Conservation (phyloP, 192 early-diverging fungal genomes). For the Powellomyces hirtus region DNA sequence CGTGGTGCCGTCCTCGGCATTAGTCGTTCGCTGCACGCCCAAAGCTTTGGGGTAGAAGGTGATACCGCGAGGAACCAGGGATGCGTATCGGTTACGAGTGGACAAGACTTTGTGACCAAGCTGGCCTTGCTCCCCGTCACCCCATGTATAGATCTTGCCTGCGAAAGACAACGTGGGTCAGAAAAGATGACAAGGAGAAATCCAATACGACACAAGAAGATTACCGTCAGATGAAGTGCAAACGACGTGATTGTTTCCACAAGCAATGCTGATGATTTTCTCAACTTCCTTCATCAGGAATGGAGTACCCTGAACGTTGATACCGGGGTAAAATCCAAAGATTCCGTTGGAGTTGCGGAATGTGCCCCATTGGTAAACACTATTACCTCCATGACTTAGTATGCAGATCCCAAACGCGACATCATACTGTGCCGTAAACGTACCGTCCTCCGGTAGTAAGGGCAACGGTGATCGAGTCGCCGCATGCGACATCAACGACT, state of each 20-base stretch:
- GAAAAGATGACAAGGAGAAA: background rate
- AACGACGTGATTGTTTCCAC: conserved; percentile 84
- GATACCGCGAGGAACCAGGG: conserved; percentile 44
- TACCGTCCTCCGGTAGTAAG: conserved; percentile 70
- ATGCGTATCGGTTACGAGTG: conserved; percentile 44
- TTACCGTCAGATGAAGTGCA: conserved; percentile 61
- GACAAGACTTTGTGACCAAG: conserved; percentile 78
- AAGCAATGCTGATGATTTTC: conserved; percentile 72
- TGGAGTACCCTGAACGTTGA: conserved; percentile 63
- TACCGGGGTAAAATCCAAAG: conserved; percentile 73
- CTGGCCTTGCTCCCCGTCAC: conserved; percentile 84
- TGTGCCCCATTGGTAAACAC: conserved; percentile 86
- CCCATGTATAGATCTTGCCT: conserved; percentile 86
- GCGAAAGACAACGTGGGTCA: background rate
- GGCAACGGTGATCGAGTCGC: conserved; percentile 80
- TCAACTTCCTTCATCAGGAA: conserved; percentile 54
- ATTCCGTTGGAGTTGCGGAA: conserved; percentile 81
- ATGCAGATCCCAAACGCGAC: background rate
- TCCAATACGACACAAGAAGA: background rate
- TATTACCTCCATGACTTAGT: too few species aligned
- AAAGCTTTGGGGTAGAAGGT: conserved; percentile 61
- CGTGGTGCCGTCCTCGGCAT: too few species aligned
- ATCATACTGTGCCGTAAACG: background rate
- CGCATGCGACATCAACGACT: conserved; percentile 76
- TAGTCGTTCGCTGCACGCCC: conserved; percentile 10